Evolutionary conservation across 169 alveolate species (phyloP), one percentile per base, ranked within the genome.

Genomic region (Eimeria necatrix): DNA sequence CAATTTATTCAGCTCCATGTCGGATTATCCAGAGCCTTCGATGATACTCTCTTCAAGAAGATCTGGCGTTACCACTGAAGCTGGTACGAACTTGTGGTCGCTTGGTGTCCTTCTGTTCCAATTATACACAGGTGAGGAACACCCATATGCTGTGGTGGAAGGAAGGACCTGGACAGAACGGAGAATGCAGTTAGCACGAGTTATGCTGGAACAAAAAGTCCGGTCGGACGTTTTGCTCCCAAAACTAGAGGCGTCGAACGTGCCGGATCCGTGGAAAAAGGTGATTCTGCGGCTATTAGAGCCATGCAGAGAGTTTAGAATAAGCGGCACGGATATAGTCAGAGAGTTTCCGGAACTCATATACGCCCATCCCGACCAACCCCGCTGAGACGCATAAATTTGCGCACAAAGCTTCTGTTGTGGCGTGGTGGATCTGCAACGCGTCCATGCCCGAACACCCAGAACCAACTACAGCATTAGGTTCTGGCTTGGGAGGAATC

Each of bases 31-130:
- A n/a, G 87, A 76, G 3, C 87, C 87, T 10, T 46, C n/a, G 12
- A 46, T 76, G 46, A 41, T 76, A 60, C 53, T 46, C 61, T 56
- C 59, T 16, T 49, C 56, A 7, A 52, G 26, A 26, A 52, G 41
- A 32, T 32, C 16, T 71, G 83, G 83, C 83, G 1, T 71, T 6
- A 10, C 83, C 10, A 49, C 83, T 32, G 22, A 49, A 71, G 61
- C 48, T 51, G 64, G 64, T 20, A 48, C 49, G n/a, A 51, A 76
- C 20, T 76, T 76, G 87, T 76, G 87, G 87, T 76, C 87, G 12
- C 68, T 76, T 20, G 87, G 87, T 6, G 20, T 76, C 68, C 41
- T 76, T 46, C 64, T 76, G 14, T 76, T 48, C 87, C 64, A 46
- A 46, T 51, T 76, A 9, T 76, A 48, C 87, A 76, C 87, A 5